Conservation (phyloP, 306 rosid species). For the Fragaria iinumae region DNA sequence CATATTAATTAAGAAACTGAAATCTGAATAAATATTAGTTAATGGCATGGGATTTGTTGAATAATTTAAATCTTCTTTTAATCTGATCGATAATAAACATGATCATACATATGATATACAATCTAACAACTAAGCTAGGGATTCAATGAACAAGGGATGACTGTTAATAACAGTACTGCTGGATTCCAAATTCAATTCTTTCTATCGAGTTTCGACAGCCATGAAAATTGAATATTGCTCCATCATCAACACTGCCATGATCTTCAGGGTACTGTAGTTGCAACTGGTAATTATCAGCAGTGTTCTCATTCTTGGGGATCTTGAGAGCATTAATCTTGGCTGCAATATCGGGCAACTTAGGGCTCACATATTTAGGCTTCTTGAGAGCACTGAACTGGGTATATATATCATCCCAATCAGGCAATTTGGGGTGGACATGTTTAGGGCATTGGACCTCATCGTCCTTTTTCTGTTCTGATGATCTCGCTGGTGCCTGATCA, state of each 20-base stretch:
- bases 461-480: neutral
- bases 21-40: too few relatives aligned
- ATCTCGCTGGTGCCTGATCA: too few relatives aligned
- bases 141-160: neutral
- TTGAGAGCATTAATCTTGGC: neutral
- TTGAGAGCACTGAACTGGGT: neutral
- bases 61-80: too few relatives aligned
- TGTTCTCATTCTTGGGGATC: neutral
- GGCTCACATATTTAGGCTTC: neutral
- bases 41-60: too few relatives aligned
- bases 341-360: neutral
- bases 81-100: neutral
- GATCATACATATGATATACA: neutral
- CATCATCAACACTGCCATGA: neutral
- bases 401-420: neutral
- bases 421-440: constrained; percentile 2
- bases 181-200: neutral
- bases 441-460: neutral
- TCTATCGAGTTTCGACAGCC: neutral
- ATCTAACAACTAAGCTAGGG: neutral
- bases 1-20: too few relatives aligned
- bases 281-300: neutral
- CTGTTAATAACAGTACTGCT: neutral
- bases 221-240: neutral
- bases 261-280: neutral